Evolutionary conservation across 441 rosid species (phyloP).

Genomic region (Populus hybrid): DNA sequence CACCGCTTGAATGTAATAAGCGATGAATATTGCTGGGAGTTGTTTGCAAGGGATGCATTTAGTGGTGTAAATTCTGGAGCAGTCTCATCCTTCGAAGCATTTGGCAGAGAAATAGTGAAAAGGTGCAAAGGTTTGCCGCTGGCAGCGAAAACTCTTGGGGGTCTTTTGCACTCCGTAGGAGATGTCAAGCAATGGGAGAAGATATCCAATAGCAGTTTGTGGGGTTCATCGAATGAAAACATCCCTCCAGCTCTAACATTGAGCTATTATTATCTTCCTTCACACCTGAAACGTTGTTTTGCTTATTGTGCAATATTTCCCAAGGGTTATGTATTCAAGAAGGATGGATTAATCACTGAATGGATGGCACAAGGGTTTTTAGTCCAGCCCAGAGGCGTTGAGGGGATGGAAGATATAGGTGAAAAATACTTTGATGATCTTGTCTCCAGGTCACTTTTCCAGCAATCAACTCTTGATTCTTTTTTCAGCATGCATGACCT

Average conservation of each 20-base stretch:
- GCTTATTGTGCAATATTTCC: slow-evolving; percentile 32
- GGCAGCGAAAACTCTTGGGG: too few species aligned
- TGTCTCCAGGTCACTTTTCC: slow-evolving; percentile 15
- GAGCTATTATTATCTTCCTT: slow-evolving; percentile 31
- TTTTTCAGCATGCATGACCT: slow-evolving; percentile 23
- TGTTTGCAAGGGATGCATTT: slow-evolving; percentile 19
- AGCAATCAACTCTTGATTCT: neutral
- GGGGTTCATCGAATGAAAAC: slow-evolving; percentile 15
- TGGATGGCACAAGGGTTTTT: slow-evolving; percentile 27
- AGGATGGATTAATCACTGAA: slow-evolving; percentile 11
- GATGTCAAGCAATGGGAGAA: too few species aligned
- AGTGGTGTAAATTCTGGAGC: neutral
- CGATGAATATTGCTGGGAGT: neutral
- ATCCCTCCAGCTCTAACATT: slow-evolving; percentile 20
- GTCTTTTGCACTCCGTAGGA: too few species aligned
- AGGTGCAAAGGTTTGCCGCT: too few species aligned
- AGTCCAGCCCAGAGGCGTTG: neutral
- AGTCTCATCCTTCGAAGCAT: neutral
- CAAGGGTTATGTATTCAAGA: slow-evolving; percentile 14
- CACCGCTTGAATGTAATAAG: slow-evolving; percentile 6
- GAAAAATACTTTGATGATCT: too few species aligned
- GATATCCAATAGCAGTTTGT: slow-evolving; percentile 11
- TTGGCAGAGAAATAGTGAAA: too few species aligned
- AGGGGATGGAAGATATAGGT: too few species aligned
- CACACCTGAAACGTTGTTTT: slow-evolving; percentile 26